Evolutionary conservation across 441 rosid species (phyloP), one percentile per base, ranked within the genome.

Genomic region (Pelargonium hybrid): DNA sequence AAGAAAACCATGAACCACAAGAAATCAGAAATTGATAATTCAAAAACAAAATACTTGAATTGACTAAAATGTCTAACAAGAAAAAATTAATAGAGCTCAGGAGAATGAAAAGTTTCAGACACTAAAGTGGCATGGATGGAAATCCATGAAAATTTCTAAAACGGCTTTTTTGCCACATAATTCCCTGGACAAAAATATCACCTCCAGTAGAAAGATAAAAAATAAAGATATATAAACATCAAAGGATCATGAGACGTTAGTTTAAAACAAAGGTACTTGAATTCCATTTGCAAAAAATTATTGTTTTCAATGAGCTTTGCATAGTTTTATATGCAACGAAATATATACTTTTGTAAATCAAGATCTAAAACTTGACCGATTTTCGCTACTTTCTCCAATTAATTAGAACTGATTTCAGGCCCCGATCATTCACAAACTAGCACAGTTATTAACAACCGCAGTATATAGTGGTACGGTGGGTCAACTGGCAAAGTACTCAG

Each of bases 1-100:
- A 62, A 70, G 56, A 65, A 66, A 39, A 52, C 8, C 26, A 68
- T 59, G 45, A 78, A 63, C 26, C 13, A 69, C 26, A 11, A 26
- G 56, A 69, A 67, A 17, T 17, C 61, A 54, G 61, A 18, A 54
- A 54, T 67, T 61, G 15, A 67, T 26, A 45, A 52, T 18, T 29
- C 31, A 26, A 64, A 63, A 66, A n/a, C n/a, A 29, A 14, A 67
- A 59, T 26, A 21, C 61, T 69, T n/a, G 17, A 62, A 69, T 5
- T 17, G 9, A 18, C n/a, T 3, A 21, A 25, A 10, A 1, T 10
- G 2, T 13, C 29, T 25, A 20, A 18, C 23, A 62, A 23, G 21
- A 69, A 48, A 31, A 34, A 1, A 66, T 23, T 3, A 11, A 8
- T 17, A 41, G 14, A 17, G 18, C 23, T 4, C 61, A 54, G 15